Evolutionary conservation across 1,139 yeast genomes (phyloP), one percentile per base, ranked within the genome.

Genomic region (Zygoascus meyerae): DNA sequence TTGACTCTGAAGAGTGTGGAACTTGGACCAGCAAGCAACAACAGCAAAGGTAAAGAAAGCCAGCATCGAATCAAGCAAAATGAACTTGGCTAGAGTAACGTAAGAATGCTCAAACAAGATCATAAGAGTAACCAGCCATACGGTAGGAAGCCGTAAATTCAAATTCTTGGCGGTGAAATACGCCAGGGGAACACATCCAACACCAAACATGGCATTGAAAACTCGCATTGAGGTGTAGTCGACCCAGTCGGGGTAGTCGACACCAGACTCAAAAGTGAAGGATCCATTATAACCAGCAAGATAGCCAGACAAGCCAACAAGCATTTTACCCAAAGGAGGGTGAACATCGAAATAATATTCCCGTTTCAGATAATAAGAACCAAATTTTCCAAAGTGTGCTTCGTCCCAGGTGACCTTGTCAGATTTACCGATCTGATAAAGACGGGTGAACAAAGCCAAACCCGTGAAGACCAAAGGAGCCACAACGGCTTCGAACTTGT

Each of bases 311-410:
- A 94, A 73, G 1, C 97, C 99, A 54, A 90, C 90, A 53, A 94
- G 75, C 96, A 94, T 89, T 68, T 94, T 94, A 34, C 97, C 98
- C 59, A 94, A 77, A 1, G 98, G 98, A 45, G 99, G 99, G 67
- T 92, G 99, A 50, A 92, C 98, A 69, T 92, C 99, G 64, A 89
- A 96, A 48, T 56, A 59, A 41, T 63, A 65, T 34, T 65, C 65
- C 29, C 66, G 72, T 51, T 65, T 62, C 31, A 64, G 56, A 50
- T 64, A 65, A 49, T 64, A 67, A 9, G 72, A 62, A 14, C 73
- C 73, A 49, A 70, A 70, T 56, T 79, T 78, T 11, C 83, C 84
- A 67, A 85, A 85, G 70, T 86, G 96, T 7, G 96, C 96, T 63
- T 87, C 96, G 67, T 90, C 98, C 99, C 99, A 92, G 7, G 89